phyloP scores from a whole-genome alignment of 2,329 filamentous ascomycete species.

The Xylaria sp. region DNA sequence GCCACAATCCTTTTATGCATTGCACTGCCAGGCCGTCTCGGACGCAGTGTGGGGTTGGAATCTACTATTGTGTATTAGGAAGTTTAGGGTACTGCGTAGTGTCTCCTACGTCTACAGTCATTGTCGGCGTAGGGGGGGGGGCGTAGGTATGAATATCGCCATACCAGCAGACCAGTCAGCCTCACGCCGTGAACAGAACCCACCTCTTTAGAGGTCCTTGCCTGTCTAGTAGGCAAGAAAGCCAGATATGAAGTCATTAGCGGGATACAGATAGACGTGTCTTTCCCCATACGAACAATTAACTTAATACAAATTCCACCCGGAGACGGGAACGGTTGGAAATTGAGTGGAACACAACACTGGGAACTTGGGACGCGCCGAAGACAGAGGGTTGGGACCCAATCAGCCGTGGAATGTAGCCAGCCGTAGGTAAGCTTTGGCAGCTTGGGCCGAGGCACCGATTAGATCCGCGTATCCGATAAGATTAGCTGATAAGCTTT shows the following conservation, averaged over 20 bases:
- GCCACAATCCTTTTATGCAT: too few relatives aligned
- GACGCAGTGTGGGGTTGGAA: too few relatives aligned
- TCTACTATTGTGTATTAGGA: too few relatives aligned
- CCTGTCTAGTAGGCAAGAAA: neutral
- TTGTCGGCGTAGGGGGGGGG: too few relatives aligned
- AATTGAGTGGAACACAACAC: neutral
- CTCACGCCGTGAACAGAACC: too few relatives aligned
- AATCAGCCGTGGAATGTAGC: neutral
- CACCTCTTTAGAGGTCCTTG: too few relatives aligned
- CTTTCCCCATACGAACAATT: neutral
- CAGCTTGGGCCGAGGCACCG: neutral
- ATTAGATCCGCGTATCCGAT: conserved; percentile 15
- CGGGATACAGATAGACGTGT: neutral
- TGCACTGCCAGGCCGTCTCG: too few relatives aligned
- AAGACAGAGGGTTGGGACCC: neutral
- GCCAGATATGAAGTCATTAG: neutral
- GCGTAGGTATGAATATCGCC: too few relatives aligned
- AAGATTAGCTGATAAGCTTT: conserved; percentile 18
- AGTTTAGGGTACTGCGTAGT: too few relatives aligned
- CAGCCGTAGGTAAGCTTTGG: neutral
- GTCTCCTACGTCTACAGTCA: too few relatives aligned
- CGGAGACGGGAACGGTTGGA: neutral
- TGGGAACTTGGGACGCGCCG: neutral
- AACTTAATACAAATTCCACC: neutral
- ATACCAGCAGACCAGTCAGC: too few relatives aligned